Percentiles rank a stretch among this genome's conserved stretches.
Evolutionary conservation across 345 rosid genomes (phyloP).

Genomic region (Syzygium oleosum): DNA sequence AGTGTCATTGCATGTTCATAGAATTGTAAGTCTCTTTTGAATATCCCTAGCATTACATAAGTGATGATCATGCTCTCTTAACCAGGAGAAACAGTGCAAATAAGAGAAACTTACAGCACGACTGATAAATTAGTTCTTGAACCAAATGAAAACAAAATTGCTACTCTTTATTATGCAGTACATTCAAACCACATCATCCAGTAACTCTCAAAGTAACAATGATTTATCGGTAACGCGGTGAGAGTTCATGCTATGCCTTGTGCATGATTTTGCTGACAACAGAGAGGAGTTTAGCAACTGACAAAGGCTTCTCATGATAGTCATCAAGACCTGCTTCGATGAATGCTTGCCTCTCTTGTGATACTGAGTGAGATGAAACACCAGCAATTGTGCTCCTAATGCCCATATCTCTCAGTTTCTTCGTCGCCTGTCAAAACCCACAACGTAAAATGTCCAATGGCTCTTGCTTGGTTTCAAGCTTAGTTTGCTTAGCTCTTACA

Average conservation of each 20-base stretch:
- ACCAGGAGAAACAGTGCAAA: not conserved
- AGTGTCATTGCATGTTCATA: not conserved
- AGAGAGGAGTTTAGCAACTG: conserved; percentile 42
- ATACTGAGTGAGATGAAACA: conserved; percentile 33
- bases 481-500: not conserved
- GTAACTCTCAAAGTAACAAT: not conserved
- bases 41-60: not conserved
- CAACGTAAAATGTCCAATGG: not conserved
- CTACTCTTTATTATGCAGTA: not conserved
- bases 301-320: conserved; percentile 74
- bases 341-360: conserved; percentile 38
- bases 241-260: not conserved
- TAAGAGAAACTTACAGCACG: not conserved
- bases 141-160: not conserved
- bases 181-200: not conserved
- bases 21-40: not conserved
- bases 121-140: not conserved
- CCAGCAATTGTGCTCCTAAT: conserved; percentile 64
- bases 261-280: conserved; percentile 27
- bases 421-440: conserved; percentile 38
- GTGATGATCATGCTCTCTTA: not conserved
- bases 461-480: not conserved
- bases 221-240: not conserved
- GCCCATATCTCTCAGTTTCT: conserved; percentile 58
- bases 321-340: conserved; percentile 74